Percentiles rank a stretch among this genome's conserved stretches.
phyloP scores from a whole-genome alignment of 768 basidiomycete genomes.

The Mycena latifolia region DNA sequence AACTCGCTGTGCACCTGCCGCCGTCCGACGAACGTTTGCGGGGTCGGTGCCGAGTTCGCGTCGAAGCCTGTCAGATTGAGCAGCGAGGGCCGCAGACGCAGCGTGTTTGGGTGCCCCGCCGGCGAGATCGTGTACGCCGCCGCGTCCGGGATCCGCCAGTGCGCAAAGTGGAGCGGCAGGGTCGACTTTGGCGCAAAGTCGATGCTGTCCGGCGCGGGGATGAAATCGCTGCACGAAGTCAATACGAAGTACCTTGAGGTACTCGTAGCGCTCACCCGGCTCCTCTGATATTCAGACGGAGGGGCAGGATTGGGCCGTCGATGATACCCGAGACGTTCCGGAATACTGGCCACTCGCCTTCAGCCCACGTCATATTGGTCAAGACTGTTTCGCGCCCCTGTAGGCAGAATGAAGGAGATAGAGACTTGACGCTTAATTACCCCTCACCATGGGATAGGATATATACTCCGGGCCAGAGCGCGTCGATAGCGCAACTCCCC shows the following conservation, averaged over 20 bases:
- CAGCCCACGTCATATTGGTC: constrained; percentile 47
- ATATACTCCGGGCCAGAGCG: constrained; percentile 42
- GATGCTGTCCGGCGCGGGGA: constrained; percentile 40
- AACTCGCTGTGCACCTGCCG: constrained; percentile 47
- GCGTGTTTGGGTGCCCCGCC: constrained; percentile 34
- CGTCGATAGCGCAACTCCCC: constrained; percentile 41
- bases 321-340: constrained; percentile 38
- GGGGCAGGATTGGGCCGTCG: constrained; percentile 38
- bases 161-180: constrained; percentile 44
- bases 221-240: constrained; percentile 30
- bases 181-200: constrained; percentile 37
- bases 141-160: constrained; percentile 44
- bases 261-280: constrained; percentile 17
- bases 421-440: not conserved
- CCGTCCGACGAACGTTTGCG: constrained; percentile 45
- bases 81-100: constrained; percentile 39
- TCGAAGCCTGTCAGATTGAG: constrained; percentile 47
- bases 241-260: too few relatives aligned
- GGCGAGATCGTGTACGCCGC: constrained; percentile 40
- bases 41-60: constrained; percentile 42
- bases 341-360: constrained; percentile 43
- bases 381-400: constrained; percentile 52
- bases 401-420: not conserved
- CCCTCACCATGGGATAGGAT: constrained; percentile 41
- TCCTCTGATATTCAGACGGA: constrained; percentile 19